Percentiles rank a stretch among this genome's conserved stretches.
Conservation (phyloP, 2,329 filamentous ascomycete genomes). For the Erysiphe pulchra region DNA sequence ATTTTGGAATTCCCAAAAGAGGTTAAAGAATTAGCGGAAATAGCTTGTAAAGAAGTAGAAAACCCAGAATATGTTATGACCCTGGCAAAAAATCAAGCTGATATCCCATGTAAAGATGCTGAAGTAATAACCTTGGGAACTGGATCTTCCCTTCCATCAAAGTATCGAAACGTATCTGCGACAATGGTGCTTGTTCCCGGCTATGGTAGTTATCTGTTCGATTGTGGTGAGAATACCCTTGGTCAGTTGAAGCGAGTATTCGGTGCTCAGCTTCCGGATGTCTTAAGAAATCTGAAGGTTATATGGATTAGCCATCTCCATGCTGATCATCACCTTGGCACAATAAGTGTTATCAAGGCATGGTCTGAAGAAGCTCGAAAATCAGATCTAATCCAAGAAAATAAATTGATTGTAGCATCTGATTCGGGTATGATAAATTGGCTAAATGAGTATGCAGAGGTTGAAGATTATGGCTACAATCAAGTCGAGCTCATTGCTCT, state of each 20-base stretch:
- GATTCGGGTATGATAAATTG: conserved; percentile 47
- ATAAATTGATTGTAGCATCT: conserved; percentile 39
- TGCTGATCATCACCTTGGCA: conserved; percentile 86
- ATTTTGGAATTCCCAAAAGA: conserved; percentile 16
- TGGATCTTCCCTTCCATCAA: conserved; percentile 70
- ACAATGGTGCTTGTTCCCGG: conserved; percentile 67
- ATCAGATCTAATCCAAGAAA: conserved; percentile 15
- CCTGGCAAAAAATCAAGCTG: conserved; percentile 27
- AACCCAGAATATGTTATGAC: conserved; percentile 21
- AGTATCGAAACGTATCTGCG: conserved; percentile 83
- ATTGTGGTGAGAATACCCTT: conserved; percentile 78
- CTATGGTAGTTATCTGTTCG: conserved; percentile 69
- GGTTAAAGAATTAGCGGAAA: conserved; percentile 26
- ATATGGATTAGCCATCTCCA: conserved; percentile 93
- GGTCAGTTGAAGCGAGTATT: conserved; percentile 64
- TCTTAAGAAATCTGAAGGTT: conserved; percentile 52
- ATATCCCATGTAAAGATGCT: conserved; percentile 46
- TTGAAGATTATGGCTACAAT: conserved; percentile 55
- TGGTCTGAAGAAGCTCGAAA: conserved; percentile 34
- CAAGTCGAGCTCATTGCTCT: conserved; percentile 12
- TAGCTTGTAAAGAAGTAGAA: conserved; percentile 17
- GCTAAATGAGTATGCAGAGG: conserved; percentile 51
- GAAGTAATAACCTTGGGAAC: conserved; percentile 79
- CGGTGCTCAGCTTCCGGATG: conserved; percentile 34
- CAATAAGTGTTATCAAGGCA: conserved; percentile 51